phyloP scores from a whole-genome alignment of 2,329 filamentous ascomycete genomes.

The Epichloe hybrida region DNA sequence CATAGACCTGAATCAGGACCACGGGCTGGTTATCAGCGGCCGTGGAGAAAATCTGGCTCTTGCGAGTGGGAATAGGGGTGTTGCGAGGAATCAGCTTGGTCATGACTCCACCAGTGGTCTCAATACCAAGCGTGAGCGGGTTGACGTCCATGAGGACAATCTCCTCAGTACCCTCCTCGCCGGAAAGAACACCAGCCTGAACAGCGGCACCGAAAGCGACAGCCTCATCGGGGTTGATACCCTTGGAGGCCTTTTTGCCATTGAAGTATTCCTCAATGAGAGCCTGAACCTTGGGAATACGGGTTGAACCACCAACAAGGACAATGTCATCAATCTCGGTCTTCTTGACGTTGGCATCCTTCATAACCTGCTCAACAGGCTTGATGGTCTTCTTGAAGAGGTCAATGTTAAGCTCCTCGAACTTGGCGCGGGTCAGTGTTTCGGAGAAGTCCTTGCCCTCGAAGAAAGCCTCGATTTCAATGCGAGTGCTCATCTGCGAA shows the following conservation, averaged over 20 bases:
- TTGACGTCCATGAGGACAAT: constrained; percentile 96
- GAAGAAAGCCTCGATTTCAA: constrained; percentile 96
- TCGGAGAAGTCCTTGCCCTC: constrained; percentile 96
- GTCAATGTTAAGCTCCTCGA: constrained; percentile 97
- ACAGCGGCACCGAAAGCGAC: constrained; percentile 96
- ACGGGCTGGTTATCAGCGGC: constrained; percentile 94
- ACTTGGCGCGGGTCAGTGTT: constrained; percentile 96
- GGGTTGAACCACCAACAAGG: constrained; percentile 93
- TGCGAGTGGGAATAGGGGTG: constrained; percentile 88
- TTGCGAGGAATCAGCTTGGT: constrained; percentile 92
- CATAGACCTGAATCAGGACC: constrained; percentile 88
- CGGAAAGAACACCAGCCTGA: constrained; percentile 88
- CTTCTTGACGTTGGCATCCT: constrained; percentile 98
- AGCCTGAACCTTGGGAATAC: constrained; percentile 94
- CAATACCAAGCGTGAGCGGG: constrained; percentile 89
- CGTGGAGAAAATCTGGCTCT: constrained; percentile 96
- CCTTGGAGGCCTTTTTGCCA: constrained; percentile 97
- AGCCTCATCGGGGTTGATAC: constrained; percentile 98
- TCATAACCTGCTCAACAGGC: constrained; percentile 96
- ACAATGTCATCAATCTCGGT: constrained; percentile 90
- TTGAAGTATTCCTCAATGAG: constrained; percentile 92
- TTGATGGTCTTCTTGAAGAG: constrained; percentile 99
- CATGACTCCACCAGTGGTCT: constrained; percentile 96
- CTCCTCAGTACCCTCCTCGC: constrained; percentile 66
- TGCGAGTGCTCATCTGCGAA: constrained; percentile 82